A percentile compares a stretch with the other conserved stretches of the same genome.
phyloP scores from a whole-genome alignment of 2,329 filamentous ascomycete genomes.

The Fusarium poae region DNA sequence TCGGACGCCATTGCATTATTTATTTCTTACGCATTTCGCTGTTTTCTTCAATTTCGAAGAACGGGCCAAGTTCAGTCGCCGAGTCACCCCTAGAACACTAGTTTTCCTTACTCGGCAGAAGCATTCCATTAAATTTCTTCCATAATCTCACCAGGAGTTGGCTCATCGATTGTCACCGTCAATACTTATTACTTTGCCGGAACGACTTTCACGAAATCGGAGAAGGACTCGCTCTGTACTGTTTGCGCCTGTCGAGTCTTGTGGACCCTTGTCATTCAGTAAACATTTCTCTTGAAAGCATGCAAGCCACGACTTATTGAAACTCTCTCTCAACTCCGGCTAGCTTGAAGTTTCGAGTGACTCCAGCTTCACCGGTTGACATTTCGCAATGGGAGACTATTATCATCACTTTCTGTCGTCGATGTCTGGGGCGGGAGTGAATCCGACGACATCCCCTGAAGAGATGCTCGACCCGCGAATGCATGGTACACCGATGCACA shows the following conservation, averaged over 20 bases:
- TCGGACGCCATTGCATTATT: conserved; percentile 10
- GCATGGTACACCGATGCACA: conserved; percentile 50
- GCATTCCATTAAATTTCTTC: not conserved
- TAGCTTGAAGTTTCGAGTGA: conserved; percentile 25
- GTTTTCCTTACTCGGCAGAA: conserved; percentile 30
- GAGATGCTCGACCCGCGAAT: conserved; percentile 57
- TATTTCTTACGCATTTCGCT: conserved; percentile 31
- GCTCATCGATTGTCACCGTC: conserved; percentile 3
- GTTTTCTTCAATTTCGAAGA: conserved; percentile 33
- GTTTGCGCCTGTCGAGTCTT: conserved; percentile 14
- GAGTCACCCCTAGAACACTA: conserved; percentile 27
- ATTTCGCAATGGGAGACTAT: conserved; percentile 65
- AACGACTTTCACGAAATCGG: conserved; percentile 18
- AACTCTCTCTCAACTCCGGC: conserved; percentile 13
- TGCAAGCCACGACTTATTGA: conserved; percentile 39
- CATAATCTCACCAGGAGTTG: not conserved
- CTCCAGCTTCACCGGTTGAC: conserved; percentile 14
- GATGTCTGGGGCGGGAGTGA: conserved; percentile 61
- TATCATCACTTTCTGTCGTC: conserved; percentile 69
- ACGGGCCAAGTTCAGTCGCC: conserved; percentile 31
- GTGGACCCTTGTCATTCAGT: conserved; percentile 19
- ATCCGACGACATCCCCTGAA: conserved; percentile 56
- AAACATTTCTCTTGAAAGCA: conserved; percentile 34
- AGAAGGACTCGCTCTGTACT: conserved; percentile 17
- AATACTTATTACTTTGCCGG: conserved; percentile 17